Base-by-base conservation (phyloP, 176 grass and related monocot genomes). In the Pharus latifolius region DNA sequence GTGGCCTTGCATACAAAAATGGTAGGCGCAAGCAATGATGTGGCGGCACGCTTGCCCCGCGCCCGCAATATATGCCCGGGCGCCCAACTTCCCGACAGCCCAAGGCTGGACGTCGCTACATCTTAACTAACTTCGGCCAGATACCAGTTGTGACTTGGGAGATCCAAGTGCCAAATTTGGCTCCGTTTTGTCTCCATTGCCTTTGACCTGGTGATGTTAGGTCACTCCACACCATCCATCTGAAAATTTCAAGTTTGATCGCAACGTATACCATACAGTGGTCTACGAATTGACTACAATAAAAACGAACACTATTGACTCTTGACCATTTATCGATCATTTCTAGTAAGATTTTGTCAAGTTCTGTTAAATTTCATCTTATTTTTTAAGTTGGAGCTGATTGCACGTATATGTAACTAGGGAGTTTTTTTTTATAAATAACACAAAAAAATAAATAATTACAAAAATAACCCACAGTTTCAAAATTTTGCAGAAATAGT, bases 181-280 rank as follows among this genome's bases (percentile, higher is more conserved):
- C 48, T 20, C 75, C 48, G 63, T 49, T 70, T 69, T 49, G 59
- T 78, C 82, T 2, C 59, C 42, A 20, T 33, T n/a, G 25, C 68
- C 34, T 67, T 74, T 74, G 75, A 74, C 81, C 64, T 49, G 14
- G 81, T 3, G 2, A 4, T 42, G 76, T 76, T 80, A 64, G 77
- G 83, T 63, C 63, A 26, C 3, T 55, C 52, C 46, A n/a, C 62
- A 66, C 67, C 20, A 2, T 31, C 37, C 6, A 28, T 14, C 28
- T 70, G 63, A n/a, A 29, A 14, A 85, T 50, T 80, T 56, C 30
- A 34, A 64, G 31, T 76, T 47, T 16, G 70, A 29, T 32, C 43
- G 70, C 63, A 38, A 38, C 35, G 35, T 9, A n/a, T n/a, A n/a
- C n/a, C n/a, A n/a, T n/a, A n/a, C n/a, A n/a, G n/a, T n/a, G n/a